These are phyloP conservation scores for Fistulinella prunicolor DNA, from an alignment of 768 basidiomycete species.

Conservation along the genomic window DNA sequence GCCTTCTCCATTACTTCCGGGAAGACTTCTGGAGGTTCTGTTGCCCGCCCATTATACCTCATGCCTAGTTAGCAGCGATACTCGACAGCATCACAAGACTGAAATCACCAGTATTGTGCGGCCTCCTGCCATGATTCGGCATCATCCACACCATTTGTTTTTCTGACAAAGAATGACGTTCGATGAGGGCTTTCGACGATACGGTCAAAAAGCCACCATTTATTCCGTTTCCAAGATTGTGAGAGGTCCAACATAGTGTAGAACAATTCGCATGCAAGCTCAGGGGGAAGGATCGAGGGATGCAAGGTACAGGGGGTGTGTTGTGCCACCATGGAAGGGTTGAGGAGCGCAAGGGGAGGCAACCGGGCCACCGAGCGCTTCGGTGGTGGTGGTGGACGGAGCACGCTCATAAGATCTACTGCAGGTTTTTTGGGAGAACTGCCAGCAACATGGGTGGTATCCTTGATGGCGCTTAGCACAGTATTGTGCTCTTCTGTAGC, in stretches of 20 bases:
- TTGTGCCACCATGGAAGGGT: conserved; percentile 58
- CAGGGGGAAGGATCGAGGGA: conserved; percentile 62
- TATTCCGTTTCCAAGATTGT: conserved; percentile 63
- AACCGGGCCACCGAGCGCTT: conserved; percentile 36
- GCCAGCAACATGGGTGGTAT: conserved; percentile 11
- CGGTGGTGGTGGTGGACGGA: conserved; percentile 47
- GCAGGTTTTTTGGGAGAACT: conserved; percentile 30
- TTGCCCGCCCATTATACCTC: conserved; percentile 79
- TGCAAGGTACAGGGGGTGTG: conserved; percentile 79
- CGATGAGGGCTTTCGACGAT: conserved; percentile 81
- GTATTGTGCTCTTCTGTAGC: conserved; percentile 3
- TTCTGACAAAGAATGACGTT: conserved; percentile 73
- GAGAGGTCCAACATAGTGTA: conserved; percentile 67
- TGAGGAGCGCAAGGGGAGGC: conserved; percentile 61
- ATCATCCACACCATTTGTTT: conserved; percentile 41
- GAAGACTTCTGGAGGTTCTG: conserved; percentile 54
- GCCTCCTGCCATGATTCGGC: conserved; percentile 64
- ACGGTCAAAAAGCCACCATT: conserved; percentile 83
- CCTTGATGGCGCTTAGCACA: conserved; percentile 11
- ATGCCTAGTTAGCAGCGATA: conserved; percentile 7
- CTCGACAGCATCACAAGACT: not conserved
- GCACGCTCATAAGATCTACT: conserved; percentile 53
- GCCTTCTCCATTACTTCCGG: conserved; percentile 75
- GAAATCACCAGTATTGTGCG: conserved; percentile 66
- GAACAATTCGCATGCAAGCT: conserved; percentile 73